phyloP scores from a whole-genome alignment of 331 rosid genomes.

The Rosa hybrid region DNA sequence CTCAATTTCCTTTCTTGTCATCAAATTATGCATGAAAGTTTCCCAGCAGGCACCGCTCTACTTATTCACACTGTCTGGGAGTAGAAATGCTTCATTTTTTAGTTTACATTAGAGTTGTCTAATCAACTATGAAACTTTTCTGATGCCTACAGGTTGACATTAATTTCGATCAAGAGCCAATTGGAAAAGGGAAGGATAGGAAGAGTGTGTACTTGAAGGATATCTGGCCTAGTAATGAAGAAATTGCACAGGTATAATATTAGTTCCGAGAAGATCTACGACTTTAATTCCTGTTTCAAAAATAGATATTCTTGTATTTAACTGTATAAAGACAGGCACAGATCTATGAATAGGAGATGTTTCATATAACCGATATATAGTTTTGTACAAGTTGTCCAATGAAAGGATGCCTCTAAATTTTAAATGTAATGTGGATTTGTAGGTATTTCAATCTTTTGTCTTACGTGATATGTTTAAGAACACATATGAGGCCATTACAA shows the following conservation, averaged over 20 bases:
- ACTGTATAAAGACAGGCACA: not conserved
- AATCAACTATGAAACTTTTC: not conserved
- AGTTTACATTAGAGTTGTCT: not conserved
- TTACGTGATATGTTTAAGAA: slow-evolving; percentile 76
- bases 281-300: not conserved
- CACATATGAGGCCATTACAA: slow-evolving; percentile 71
- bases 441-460: slow-evolving; percentile 83
- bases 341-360: not conserved
- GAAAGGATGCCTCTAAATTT: not conserved
- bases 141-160: slow-evolving; percentile 39
- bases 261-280: not conserved
- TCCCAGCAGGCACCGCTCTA: not conserved
- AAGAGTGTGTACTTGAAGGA: slow-evolving; percentile 37
- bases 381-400: slow-evolving; percentile 21
- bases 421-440: not conserved
- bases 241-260: slow-evolving; percentile 28
- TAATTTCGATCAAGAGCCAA: slow-evolving; percentile 47
- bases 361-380: not conserved
- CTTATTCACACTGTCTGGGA: not conserved
- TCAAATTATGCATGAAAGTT: no score
- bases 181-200: slow-evolving; percentile 41
- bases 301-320: not conserved
- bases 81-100: not conserved
- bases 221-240: slow-evolving; percentile 49
- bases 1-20: not conserved